A percentile compares a stretch with the other conserved stretches of the same genome.
Conservation (phyloP, 2,329 filamentous ascomycete genomes). For the Pseudogymnoascus destructans region DNA sequence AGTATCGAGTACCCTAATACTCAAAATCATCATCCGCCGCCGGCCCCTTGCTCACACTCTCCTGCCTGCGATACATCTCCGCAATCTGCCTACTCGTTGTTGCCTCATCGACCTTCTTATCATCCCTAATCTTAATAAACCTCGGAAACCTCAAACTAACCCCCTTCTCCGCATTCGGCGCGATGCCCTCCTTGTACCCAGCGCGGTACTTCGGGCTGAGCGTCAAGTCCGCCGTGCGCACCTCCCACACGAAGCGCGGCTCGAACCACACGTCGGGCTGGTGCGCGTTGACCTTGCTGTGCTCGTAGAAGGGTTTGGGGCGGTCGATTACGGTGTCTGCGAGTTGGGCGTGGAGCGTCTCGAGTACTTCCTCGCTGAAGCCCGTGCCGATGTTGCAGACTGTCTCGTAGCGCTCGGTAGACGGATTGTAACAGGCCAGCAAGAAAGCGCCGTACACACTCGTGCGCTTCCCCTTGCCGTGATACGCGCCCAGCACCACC, state of each 20-base stretch:
- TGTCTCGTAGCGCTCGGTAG: conserved; percentile 74
- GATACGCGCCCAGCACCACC: conserved; percentile 88
- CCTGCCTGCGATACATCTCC: conserved; percentile 95
- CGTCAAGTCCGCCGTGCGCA: conserved; percentile 91
- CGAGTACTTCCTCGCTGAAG: conserved; percentile 88
- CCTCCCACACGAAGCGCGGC: conserved; percentile 88
- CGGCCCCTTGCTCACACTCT: conserved; percentile 74
- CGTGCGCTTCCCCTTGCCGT: conserved; percentile 88
- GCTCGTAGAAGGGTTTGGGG: conserved; percentile 87
- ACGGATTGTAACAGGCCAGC: conserved; percentile 80
- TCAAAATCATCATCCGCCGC: conserved; percentile 95
- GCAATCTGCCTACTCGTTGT: conserved; percentile 75
- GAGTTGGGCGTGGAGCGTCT: conserved; percentile 67
- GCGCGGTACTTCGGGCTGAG: conserved; percentile 87
- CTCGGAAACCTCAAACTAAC: conserved; percentile 84
- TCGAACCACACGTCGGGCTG: conserved; percentile 99
- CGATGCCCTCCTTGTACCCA: conserved; percentile 69
- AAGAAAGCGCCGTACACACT: conserved; percentile 93
- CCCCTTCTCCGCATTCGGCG: conserved; percentile 57
- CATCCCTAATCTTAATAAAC: conserved; percentile 82
- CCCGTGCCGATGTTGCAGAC: conserved; percentile 98
- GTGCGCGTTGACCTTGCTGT: conserved; percentile 72
- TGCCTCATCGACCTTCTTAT: conserved; percentile 90
- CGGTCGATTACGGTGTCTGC: conserved; percentile 70
- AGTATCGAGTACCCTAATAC: conserved; percentile 44